Percentiles rank a stretch among this genome's conserved stretches.
phyloP scores from a whole-genome alignment of 2,329 filamentous ascomycete species.

The Pleurostoma richardsiae region DNA sequence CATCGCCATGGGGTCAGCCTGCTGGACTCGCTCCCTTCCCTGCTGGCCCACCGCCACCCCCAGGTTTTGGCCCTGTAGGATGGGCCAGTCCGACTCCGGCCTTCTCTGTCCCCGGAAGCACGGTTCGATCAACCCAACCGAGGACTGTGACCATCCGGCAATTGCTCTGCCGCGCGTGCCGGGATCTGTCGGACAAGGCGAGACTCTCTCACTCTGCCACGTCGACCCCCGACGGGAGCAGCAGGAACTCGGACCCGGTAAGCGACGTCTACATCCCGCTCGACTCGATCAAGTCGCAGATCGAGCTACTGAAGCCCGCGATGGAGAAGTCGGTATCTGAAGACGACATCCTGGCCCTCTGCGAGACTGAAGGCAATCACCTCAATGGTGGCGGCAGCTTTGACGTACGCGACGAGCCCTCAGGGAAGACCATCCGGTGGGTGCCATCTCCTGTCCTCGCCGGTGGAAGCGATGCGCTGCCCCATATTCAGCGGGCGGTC shows the following conservation, averaged over 20 bases:
- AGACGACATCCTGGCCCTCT: conserved; percentile 74
- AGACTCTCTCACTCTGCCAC: conserved; percentile 36
- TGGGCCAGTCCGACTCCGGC: conserved; percentile 22
- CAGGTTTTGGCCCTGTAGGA: conserved; percentile 37
- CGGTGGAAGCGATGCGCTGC: conserved; percentile 31
- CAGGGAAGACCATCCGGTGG: conserved; percentile 45
- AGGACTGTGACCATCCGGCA: conserved; percentile 66
- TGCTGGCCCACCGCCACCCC: conserved; percentile 33
- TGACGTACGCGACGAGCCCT: conserved; percentile 53
- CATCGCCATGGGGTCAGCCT: conserved; percentile 11
- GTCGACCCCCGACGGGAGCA: conserved; percentile 22
- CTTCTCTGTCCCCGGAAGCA: conserved; percentile 22
- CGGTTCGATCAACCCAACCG: conserved; percentile 48
- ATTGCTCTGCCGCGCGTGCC: conserved; percentile 75
- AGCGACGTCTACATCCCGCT: conserved; percentile 66
- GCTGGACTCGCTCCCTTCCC: conserved; percentile 14
- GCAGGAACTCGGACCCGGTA: conserved; percentile 25
- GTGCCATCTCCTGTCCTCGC: conserved; percentile 42
- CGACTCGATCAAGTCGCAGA: conserved; percentile 58
- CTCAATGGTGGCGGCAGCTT: conserved; percentile 91
- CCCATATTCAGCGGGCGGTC: conserved; percentile 36
- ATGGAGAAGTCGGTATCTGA: conserved; percentile 35
- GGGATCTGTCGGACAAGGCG: conserved; percentile 37
- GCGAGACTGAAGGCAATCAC: conserved; percentile 82
- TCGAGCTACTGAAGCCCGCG: conserved; percentile 49